Conservation (phyloP, 352 stramenopile genomes). For the Pythium sukuiense region DNA sequence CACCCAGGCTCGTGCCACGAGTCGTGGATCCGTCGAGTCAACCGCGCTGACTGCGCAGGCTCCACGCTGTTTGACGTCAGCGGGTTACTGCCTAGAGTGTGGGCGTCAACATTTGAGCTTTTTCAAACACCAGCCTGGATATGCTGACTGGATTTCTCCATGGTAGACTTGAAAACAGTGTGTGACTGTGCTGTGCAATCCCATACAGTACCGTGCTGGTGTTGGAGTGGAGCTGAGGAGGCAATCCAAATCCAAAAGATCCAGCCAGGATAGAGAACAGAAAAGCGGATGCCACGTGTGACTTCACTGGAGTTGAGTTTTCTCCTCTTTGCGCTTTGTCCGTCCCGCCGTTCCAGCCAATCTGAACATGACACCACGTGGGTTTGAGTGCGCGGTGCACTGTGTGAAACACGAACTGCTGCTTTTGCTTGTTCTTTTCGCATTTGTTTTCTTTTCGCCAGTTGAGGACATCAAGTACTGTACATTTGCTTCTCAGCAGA, state of each 20-base stretch:
- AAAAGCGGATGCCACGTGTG: slow-evolving; percentile 1
- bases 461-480: background rate
- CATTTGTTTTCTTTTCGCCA: slow-evolving; percentile 1
- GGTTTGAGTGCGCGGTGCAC: background rate
- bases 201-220: background rate
- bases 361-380: background rate
- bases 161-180: background rate
- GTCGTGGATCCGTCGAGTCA: no score
- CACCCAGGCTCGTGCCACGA: background rate
- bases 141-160: background rate
- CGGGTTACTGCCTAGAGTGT: background rate
- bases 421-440: slow-evolving; percentile 1
- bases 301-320: background rate
- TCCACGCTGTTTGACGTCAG: slow-evolving; percentile 3
- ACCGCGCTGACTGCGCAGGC: background rate
- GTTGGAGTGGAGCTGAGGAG: background rate
- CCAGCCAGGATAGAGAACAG: slow-evolving; percentile 1
- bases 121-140: background rate
- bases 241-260: background rate
- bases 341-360: background rate
- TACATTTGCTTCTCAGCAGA: no score
- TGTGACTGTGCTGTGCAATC: background rate
- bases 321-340: background rate
- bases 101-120: background rate
- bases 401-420: background rate